Percentiles rank a stretch among this genome's conserved stretches.
Conservation (phyloP, 306 rosid genomes). For the Lathyrus oleraceus region DNA sequence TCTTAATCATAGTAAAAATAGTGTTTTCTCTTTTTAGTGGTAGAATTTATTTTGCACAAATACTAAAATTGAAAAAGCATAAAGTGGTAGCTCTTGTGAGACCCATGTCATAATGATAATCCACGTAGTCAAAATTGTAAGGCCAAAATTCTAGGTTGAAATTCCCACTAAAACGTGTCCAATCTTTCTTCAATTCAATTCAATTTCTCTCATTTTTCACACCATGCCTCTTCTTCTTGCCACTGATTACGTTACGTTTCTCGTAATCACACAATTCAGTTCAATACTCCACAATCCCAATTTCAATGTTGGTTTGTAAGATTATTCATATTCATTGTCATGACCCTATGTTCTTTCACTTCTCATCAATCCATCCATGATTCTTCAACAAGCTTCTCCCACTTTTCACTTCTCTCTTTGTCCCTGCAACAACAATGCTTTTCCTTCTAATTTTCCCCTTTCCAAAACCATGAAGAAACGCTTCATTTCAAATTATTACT, state of each 20-base stretch:
- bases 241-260: background rate
- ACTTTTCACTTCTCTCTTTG: conserved; percentile 38
- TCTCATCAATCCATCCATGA: conserved; percentile 52
- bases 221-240: background rate
- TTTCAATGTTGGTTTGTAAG: conserved; percentile 24
- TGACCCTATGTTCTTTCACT: conserved; percentile 11
- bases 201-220: background rate
- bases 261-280: background rate
- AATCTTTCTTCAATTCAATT: background rate
- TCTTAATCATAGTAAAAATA: too few species aligned
- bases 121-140: conserved; percentile 59
- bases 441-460: conserved; percentile 22
- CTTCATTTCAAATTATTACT: conserved; percentile 32
- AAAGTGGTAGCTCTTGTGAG: background rate
- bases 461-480: conserved; percentile 45
- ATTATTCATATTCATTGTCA: background rate
- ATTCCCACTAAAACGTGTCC: conserved; percentile 11
- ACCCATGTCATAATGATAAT: conserved; percentile 35
- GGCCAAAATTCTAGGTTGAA: conserved; percentile 47
- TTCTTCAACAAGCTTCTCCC: conserved; percentile 56
- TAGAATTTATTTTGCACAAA: too few species aligned
- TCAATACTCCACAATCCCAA: background rate
- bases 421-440: conserved; percentile 43
- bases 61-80: background rate
- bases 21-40: too few species aligned